Evolutionary conservation across 2,329 filamentous ascomycete genomes (phyloP), one percentile per base, ranked within the genome.

Genomic region (Polytolypa hystricis): DNA sequence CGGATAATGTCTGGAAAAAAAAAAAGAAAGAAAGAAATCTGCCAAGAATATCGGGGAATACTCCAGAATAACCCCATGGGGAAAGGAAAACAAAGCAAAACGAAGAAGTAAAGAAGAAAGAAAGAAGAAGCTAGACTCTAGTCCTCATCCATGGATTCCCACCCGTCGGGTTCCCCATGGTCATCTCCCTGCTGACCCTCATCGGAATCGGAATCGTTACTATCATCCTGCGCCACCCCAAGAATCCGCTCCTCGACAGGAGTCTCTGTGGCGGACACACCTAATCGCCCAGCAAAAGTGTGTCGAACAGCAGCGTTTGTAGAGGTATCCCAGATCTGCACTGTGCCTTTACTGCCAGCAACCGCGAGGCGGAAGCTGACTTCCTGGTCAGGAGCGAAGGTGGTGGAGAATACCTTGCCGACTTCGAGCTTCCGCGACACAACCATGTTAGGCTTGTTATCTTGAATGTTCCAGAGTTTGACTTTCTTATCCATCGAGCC

Each of bases 241-340:
- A 96, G 75, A 32, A 91, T 66, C 39, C 84, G 74, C 61, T 98
- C 89, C 55, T 71, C 66, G 16, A 78, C 75, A 31, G 77, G 73
- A 11, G 69, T 76, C 33, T 74, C 74, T 11, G 17, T 29, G 16
- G 31, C 34, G 4, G 69, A 62, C 43, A 69, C 64, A 23, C 74
- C 71, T 39, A 89, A 70, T 40, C 76, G 79, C 51, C 67, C 75
- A 23, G 82, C 85, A 64, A 98, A 98, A 1, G 81, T 79, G 44
- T 81, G 74, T 40, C 91, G 76, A 20, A 98, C 85, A 17, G 82
- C 81, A 10, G 75, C 76, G 57, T 98, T 98, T 39, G 91, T 98
- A 58, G 84, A 80, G 15, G 91, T 95, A 61, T 96, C 89, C 91
- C 91, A 98, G 36, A 98, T 79, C 57, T 93, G 84, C 54, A 96